Base-by-base conservation (phyloP, 306 rosid genomes). In the Castanopsis chinensis region DNA sequence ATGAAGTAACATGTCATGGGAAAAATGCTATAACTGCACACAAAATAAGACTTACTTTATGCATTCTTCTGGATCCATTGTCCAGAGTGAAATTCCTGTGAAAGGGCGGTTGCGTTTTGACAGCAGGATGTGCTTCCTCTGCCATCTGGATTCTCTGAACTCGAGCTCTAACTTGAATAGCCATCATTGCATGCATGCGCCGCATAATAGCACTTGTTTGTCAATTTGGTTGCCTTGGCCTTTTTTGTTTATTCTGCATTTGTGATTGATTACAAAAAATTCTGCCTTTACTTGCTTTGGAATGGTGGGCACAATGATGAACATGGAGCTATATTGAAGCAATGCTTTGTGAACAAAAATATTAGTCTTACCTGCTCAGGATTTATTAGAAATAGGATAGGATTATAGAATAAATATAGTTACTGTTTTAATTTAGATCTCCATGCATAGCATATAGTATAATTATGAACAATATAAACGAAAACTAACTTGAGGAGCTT, bases 131-230 rank as follows among this genome's bases (percentile, higher is more conserved):
- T 71, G 81, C 76, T 61, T 88, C 94, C 65, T 88, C 92, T 37
- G 83, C 83, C 86, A 78, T 77, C 75, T 88, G 91, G 83, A 95
- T 81, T 83, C 99, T 82, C 37, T 87, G 87, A 61, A 86, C 83
- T 33, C 99, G 91, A 49, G 99, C 95, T 86, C 94, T 77, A 70
- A 95, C 94, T 83, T 95, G 99, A 79, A 92, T 93, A 20, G 98
- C 81, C 88, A 93, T 93, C 84, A 93, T 81, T 2, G 99, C 97
- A 71, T 91, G 99, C 94, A 95, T 89, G 77, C 90, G 87, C 58
- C 78, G 87, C 80, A 95, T 76, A 8, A 92, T 86, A 33, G 94
- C 86, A 55, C 87, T 84, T 30, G 95, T 88, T 83, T 87, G 94
- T 85, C 15, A 57, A 70, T 17, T 17, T 28, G 37, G 6, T 58